A percentile compares a stretch with the other conserved stretches of the same genome.
Conservation (phyloP, 495 filamentous ascomycete genomes). For the Lepidopterella palustris region DNA sequence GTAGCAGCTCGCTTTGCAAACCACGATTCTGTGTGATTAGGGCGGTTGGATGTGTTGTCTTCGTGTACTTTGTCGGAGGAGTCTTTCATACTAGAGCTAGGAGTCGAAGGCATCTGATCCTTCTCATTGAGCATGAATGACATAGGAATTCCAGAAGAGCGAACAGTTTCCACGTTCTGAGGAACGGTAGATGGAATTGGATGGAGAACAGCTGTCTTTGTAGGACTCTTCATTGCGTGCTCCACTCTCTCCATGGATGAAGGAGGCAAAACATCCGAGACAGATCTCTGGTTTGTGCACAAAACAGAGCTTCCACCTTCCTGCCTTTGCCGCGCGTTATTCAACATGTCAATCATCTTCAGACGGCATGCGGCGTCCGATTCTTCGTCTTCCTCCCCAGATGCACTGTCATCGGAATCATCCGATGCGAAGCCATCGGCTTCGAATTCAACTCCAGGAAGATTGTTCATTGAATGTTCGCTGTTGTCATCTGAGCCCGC, state of each 20-base stretch:
- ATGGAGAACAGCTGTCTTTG: not conserved
- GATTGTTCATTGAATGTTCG: not conserved
- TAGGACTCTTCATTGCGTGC: not conserved
- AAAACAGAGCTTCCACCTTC: not conserved
- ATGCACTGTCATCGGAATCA: not conserved
- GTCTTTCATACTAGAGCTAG: not conserved
- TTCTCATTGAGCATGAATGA: not conserved
- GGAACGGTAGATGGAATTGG: not conserved
- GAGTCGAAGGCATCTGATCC: not conserved
- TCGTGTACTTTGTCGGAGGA: not conserved
- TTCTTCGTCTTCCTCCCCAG: not conserved
- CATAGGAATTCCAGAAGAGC: not conserved
- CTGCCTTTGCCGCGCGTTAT: not conserved
- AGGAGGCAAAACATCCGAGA: not conserved
- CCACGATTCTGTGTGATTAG: not conserved
- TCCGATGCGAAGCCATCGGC: not conserved
- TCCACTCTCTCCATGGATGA: not conserved
- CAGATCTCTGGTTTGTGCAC: not conserved
- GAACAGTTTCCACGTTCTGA: not conserved
- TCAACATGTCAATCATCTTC: slow-evolving; percentile 1
- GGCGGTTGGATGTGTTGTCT: not conserved
- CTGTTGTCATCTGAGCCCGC: not conserved
- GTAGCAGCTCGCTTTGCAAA: too few species aligned
- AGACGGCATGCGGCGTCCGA: not conserved
- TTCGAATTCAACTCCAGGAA: not conserved